Percentiles rank a stretch among this genome's conserved stretches.
Conservation (phyloP, 352 stramenopile genomes). For the Phytophthora tubulina region DNA sequence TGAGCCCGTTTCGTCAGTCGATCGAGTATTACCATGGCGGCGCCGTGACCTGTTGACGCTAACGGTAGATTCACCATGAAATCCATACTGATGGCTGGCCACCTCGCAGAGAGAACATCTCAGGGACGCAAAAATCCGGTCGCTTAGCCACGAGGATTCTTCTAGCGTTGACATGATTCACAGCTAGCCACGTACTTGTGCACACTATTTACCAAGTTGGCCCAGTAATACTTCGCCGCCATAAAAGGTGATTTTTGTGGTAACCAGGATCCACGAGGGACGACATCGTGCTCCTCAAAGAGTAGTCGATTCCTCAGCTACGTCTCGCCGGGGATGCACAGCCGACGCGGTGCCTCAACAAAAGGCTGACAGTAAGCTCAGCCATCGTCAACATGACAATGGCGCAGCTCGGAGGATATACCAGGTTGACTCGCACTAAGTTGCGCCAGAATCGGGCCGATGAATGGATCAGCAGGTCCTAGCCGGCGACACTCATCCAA, state of each 20-base stretch:
- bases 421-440: not conserved
- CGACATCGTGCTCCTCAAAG: slow-evolving; percentile 19
- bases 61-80: slow-evolving; percentile 18
- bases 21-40: slow-evolving; percentile 19
- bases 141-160: slow-evolving; percentile 9
- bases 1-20: slow-evolving; percentile 24
- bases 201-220: slow-evolving; percentile 13
- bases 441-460: slow-evolving; percentile 2
- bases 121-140: slow-evolving; percentile 11
- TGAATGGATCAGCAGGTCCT: not conserved
- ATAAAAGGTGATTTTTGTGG: slow-evolving; percentile 18
- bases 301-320: slow-evolving; percentile 20
- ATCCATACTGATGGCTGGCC: slow-evolving; percentile 30
- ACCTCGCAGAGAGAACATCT: slow-evolving; percentile 8
- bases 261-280: slow-evolving; percentile 14
- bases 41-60: slow-evolving; percentile 6
- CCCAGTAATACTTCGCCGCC: slow-evolving; percentile 16
- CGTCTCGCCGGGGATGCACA: slow-evolving; percentile 15
- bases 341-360: not conserved
- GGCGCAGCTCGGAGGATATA: not conserved
- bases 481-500: not conserved
- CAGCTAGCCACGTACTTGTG: slow-evolving; percentile 19
- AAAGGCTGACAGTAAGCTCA: slow-evolving; percentile 17
- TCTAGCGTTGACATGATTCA: slow-evolving; percentile 26
- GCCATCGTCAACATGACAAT: slow-evolving; percentile 3